These are phyloP conservation scores for Boletus rubescentipes DNA, from an alignment of 768 basidiomycete genomes.

Conservation along the genomic window DNA sequence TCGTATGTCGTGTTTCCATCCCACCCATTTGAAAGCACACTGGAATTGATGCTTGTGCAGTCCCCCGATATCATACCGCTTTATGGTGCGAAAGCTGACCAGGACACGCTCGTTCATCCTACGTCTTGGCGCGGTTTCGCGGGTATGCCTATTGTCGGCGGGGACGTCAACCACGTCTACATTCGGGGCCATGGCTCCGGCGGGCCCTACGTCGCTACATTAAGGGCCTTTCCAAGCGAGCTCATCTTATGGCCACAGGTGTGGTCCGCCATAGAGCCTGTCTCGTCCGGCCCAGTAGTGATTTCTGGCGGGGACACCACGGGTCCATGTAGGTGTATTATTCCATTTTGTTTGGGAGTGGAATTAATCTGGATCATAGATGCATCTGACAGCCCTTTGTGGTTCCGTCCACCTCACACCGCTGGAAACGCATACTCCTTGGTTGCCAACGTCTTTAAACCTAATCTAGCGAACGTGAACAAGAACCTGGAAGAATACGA, in stretches of 20 bases:
- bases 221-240: constrained; percentile 7
- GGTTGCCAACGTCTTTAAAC: constrained; percentile 7
- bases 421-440: constrained; percentile 4
- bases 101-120: not conserved
- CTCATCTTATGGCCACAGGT: constrained; percentile 6
- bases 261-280: not conserved
- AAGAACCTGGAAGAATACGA: not conserved
- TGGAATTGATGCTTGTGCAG: not conserved
- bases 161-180: constrained; percentile 5
- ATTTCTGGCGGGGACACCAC: not conserved
- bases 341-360: not conserved
- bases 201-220: not conserved
- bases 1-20: not conserved
- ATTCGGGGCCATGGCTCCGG: not conserved
- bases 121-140: constrained; percentile 3
- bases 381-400: not conserved
- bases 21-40: not conserved
- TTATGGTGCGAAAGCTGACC: not conserved
- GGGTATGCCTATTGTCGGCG: constrained; percentile 7
- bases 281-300: not conserved
- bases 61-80: constrained; percentile 7
- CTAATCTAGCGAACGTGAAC: not conserved
- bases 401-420: constrained; percentile 9
- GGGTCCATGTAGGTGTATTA: not conserved
- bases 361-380: not conserved